Conservation (phyloP, 2,329 filamentous ascomycete genomes). For the Cercospora sp. region DNA sequence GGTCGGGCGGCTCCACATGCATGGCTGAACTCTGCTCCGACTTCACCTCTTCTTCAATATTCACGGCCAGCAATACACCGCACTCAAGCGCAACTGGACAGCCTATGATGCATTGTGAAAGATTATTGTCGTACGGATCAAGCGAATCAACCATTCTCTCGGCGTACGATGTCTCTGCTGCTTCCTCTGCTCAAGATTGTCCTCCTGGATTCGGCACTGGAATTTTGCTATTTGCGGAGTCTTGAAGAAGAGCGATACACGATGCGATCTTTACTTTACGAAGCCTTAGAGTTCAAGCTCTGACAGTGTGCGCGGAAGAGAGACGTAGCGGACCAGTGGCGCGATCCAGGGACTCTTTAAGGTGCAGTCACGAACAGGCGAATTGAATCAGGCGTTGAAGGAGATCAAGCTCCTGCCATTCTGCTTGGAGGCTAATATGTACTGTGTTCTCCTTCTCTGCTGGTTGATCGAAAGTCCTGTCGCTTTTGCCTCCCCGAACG, state of each 20-base stretch:
- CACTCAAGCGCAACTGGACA: background rate
- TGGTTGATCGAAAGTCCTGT: background rate
- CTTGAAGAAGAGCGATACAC: no score
- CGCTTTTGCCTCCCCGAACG: background rate
- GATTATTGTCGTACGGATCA: background rate
- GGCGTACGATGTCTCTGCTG: background rate
- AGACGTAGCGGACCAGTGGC: background rate
- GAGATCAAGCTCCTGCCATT: background rate
- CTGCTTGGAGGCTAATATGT: background rate
- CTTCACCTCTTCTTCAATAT: background rate
- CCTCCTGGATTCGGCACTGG: background rate
- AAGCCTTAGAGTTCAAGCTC: no score
- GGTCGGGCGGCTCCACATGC: background rate
- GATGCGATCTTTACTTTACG: no score
- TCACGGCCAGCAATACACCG: background rate
- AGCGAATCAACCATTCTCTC: background rate
- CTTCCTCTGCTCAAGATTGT: background rate
- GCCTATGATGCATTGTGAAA: background rate
- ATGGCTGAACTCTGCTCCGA: background rate
- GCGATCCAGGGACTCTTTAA: background rate
- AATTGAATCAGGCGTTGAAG: background rate
- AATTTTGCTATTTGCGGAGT: no score
- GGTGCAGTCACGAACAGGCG: background rate
- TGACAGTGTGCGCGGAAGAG: no score
- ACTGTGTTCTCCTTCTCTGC: background rate